Conservation (phyloP, 345 rosid species). For the Camelina laxa region DNA sequence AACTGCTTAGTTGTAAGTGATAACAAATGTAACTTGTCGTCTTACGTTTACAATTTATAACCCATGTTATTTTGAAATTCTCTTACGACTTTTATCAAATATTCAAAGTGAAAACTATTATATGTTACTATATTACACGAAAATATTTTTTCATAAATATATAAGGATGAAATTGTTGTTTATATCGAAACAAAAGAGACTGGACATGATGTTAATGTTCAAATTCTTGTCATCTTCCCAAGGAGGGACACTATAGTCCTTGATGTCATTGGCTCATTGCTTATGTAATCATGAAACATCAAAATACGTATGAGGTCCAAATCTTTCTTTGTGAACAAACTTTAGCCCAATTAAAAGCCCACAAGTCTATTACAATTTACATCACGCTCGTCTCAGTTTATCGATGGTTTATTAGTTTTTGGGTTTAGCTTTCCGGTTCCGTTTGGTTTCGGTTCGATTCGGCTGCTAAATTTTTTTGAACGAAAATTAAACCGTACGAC, state of each 20-base stretch:
- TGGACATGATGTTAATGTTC: too few species aligned
- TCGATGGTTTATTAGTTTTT: neutral
- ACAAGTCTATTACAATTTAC: neutral
- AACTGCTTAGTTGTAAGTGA: neutral
- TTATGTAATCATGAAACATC: slow-evolving; percentile 7
- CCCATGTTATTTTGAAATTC: neutral
- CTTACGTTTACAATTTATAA: neutral
- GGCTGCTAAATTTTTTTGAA: neutral
- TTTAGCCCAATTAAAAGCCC: slow-evolving; percentile 7
- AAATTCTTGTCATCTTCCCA: too few species aligned
- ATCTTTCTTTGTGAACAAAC: neutral
- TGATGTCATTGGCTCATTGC: slow-evolving; percentile 39
- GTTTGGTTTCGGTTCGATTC: neutral
- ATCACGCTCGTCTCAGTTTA: neutral
- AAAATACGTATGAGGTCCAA: neutral
- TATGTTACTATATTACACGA: too few species aligned
- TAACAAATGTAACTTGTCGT: neutral
- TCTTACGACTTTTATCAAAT: too few species aligned
- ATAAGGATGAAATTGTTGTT: too few species aligned
- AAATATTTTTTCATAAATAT: too few species aligned
- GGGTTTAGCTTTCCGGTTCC: neutral
- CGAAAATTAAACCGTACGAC: slow-evolving; percentile 23
- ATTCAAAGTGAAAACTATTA: too few species aligned
- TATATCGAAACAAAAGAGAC: too few species aligned
- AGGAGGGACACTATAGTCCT: neutral